Base-by-base conservation (phyloP, 116 monocot genomes). In the Cymodocea nodosa region DNA sequence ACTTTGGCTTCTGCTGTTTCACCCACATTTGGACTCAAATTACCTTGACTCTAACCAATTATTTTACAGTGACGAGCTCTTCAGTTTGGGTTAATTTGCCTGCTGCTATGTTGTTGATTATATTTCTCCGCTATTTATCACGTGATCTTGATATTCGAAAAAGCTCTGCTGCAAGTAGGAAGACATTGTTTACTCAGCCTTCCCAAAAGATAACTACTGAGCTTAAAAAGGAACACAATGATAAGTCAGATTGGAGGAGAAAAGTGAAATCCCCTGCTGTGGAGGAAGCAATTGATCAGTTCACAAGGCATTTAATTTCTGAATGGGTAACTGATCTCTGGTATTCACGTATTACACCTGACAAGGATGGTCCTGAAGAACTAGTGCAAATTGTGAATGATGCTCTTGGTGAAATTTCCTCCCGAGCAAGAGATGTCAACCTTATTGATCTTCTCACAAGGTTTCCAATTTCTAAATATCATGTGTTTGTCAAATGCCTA, bases 271-370 rank as follows among this genome's bases (percentile, higher is more conserved):
- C 89, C 19, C 82, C 83, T 67, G 60, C 70, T 51, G 92, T 88
- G 65, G 98, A 92, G 72, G 86, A 71, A 72, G 98, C 98, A 72
- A 83, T 92, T 68, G 89, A 98, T 54, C 87, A 92, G 39, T 88
- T 98, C 69, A 86, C 85, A 35, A 81, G 92, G 34, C 98, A 98
- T 70, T 55, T 98, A 60, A 64, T 92, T 19, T 82, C 88, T 75
- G 98, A 98, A 71, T 98, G 91, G 91, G 75, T 98, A 24, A 86
- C 89, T 18, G 82, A 98, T 82, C 88, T 98, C 10, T 98, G 98
- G 98, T 98, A 92, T 69, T 81, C 84, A 6, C 87, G 82, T 39
- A 79, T 98, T 73, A 92, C 98, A 25, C 92, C 98, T 51, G 98
- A 98, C 66, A 88, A 58, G 60, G 86, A 84, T 64, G 92, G 78